Conservation (phyloP, 495 filamentous ascomycete genomes). For the Penicillium subrubescens region DNA sequence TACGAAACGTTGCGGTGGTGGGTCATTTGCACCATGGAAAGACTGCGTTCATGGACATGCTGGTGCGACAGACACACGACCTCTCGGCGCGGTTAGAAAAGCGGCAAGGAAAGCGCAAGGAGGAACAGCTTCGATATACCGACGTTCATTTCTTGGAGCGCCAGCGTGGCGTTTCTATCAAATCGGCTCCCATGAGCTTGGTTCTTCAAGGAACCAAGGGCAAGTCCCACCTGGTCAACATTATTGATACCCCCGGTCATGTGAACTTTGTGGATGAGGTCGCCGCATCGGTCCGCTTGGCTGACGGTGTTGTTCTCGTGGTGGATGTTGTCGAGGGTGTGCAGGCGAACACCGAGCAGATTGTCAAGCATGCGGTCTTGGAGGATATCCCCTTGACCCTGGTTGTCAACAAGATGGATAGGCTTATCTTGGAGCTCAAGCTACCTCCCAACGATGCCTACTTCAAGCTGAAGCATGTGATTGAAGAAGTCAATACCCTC, state of each 20-base stretch:
- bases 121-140: slow-evolving; percentile 93
- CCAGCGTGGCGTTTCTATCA: slow-evolving; percentile 89
- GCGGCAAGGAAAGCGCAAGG: slow-evolving; percentile 75
- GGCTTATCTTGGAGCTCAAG: slow-evolving; percentile 91
- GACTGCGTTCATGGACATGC: slow-evolving; percentile 97
- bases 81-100: slow-evolving; percentile 75
- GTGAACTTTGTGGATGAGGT: slow-evolving; percentile 99
- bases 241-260: slow-evolving; percentile 94
- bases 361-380: slow-evolving; percentile 92
- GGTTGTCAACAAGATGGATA: slow-evolving; percentile 96
- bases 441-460: slow-evolving; percentile 95
- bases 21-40: slow-evolving; percentile 98
- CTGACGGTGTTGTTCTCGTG: slow-evolving; percentile 88
- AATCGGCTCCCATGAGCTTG: slow-evolving; percentile 91
- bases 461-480: slow-evolving; percentile 96
- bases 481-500: slow-evolving; percentile 95
- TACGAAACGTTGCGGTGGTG: slow-evolving; percentile 86
- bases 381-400: slow-evolving; percentile 87
- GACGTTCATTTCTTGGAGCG: slow-evolving; percentile 88
- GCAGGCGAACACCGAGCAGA: slow-evolving; percentile 92
- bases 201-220: slow-evolving; percentile 83
- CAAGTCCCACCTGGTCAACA: slow-evolving; percentile 95
- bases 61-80: slow-evolving; percentile 92
- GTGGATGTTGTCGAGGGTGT: slow-evolving; percentile 99
- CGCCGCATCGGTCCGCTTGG: slow-evolving; percentile 80